Percentiles rank a stretch among this genome's conserved stretches.
phyloP scores from a whole-genome alignment of 2,329 filamentous ascomycete genomes.

The Tolypocladium inflatum region DNA sequence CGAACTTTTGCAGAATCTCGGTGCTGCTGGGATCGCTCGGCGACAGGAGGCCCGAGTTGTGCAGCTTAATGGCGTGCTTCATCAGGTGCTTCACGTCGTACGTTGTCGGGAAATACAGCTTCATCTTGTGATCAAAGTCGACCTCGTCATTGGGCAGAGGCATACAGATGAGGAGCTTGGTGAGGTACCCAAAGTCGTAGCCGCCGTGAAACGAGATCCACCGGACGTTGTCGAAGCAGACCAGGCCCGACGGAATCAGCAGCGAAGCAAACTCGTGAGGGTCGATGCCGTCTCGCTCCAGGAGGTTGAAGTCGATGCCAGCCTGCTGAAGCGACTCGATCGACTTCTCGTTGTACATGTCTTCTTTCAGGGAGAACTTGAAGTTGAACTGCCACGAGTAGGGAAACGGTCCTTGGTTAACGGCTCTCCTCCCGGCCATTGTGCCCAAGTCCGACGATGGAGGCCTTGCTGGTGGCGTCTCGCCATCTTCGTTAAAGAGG shows the following conservation, averaged over 20 bases:
- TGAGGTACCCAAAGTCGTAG: slow-evolving; percentile 96
- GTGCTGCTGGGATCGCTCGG: slow-evolving; percentile 54
- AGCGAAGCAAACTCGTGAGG: slow-evolving; percentile 81
- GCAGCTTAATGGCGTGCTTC: slow-evolving; percentile 71
- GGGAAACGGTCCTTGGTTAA: slow-evolving; percentile 48
- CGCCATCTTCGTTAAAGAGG: slow-evolving; percentile 82
- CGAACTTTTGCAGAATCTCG: slow-evolving; percentile 74
- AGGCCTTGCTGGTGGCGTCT: slow-evolving; percentile 67
- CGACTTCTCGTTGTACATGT: slow-evolving; percentile 96
- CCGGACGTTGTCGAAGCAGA: slow-evolving; percentile 76
- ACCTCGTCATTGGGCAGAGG: slow-evolving; percentile 81
- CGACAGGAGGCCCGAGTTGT: slow-evolving; percentile 52
- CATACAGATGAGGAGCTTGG: slow-evolving; percentile 81
- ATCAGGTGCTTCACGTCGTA: slow-evolving; percentile 98
- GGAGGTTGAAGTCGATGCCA: slow-evolving; percentile 81
- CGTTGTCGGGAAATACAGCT: slow-evolving; percentile 84
- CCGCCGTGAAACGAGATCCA: slow-evolving; percentile 98
- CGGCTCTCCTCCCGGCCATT: slow-evolving; percentile 27
- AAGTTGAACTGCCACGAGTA: slow-evolving; percentile 99
- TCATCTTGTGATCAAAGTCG: slow-evolving; percentile 81
- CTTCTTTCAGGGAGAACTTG: slow-evolving; percentile 83
- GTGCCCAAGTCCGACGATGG: slow-evolving; percentile 32
- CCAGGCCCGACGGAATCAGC: slow-evolving; percentile 84
- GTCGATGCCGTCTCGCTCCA: slow-evolving; percentile 84
- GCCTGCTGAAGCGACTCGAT: slow-evolving; percentile 85